phyloP scores from a whole-genome alignment of 768 basidiomycete species.

The Lactarius vividus region DNA sequence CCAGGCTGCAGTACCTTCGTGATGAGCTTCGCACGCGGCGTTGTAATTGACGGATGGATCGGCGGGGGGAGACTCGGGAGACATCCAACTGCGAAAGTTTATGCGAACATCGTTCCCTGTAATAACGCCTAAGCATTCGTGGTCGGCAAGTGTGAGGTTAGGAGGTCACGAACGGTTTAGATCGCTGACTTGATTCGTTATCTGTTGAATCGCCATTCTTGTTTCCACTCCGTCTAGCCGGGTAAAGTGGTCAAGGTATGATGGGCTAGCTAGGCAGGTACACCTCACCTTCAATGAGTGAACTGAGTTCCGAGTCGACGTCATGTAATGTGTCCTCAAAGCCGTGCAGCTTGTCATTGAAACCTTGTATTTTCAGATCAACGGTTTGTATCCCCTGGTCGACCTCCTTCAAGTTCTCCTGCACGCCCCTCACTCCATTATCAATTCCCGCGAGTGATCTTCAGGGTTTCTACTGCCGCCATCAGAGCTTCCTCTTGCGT shows the following conservation, averaged over 20 bases:
- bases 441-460: not conserved
- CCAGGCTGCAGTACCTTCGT: not conserved
- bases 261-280: not conserved
- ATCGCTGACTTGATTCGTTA: not conserved
- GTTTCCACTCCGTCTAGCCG: not conserved
- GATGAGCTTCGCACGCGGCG: not conserved
- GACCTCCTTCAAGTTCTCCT: not conserved
- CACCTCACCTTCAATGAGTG: not conserved
- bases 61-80: not conserved
- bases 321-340: not conserved
- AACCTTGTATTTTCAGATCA: not conserved
- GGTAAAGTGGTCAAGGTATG: not conserved
- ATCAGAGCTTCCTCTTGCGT: not conserved
- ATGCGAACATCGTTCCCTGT: not conserved
- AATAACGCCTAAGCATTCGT: not conserved
- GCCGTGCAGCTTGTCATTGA: not conserved
- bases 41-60: not conserved
- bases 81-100: not conserved
- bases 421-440: not conserved
- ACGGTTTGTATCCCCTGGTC: not conserved
- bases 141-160: not conserved
- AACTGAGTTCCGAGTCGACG: not conserved
- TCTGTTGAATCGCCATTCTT: not conserved
- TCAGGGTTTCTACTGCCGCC: not conserved
- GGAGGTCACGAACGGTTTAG: not conserved